Conservation (phyloP, 2,329 filamentous ascomycete species). For the Ophiostoma quercus region DNA sequence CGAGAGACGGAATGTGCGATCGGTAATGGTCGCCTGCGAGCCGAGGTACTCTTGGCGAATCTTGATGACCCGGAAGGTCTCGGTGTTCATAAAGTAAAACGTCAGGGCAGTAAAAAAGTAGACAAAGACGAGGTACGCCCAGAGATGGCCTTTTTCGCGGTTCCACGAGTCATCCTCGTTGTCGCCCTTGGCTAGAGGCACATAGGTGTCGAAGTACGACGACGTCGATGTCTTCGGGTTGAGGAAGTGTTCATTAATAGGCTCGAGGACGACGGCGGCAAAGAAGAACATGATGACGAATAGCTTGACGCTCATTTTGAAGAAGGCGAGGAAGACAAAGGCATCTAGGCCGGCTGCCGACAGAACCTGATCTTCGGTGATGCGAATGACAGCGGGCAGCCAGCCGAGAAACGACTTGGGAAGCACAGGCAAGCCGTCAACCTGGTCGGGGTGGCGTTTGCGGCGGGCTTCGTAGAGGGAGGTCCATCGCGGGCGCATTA, state of each 20-base stretch:
- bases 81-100: slow-evolving; percentile 73
- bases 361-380: slow-evolving; percentile 84
- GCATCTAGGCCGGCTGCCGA: slow-evolving; percentile 89
- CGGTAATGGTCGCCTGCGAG: slow-evolving; percentile 89
- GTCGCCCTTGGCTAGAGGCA: slow-evolving; percentile 25
- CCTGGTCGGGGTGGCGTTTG: slow-evolving; percentile 53
- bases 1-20: slow-evolving; percentile 85
- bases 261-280: slow-evolving; percentile 71
- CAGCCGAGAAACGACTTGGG: slow-evolving; percentile 85
- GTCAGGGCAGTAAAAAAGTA: slow-evolving; percentile 84
- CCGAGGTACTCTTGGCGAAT: slow-evolving; percentile 87
- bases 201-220: neutral
- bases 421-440: slow-evolving; percentile 64
- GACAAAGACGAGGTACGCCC: slow-evolving; percentile 91
- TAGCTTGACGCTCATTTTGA: slow-evolving; percentile 88
- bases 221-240: slow-evolving; percentile 21
- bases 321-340: slow-evolving; percentile 92
- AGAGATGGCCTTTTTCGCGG: slow-evolving; percentile 57
- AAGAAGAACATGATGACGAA: slow-evolving; percentile 76
- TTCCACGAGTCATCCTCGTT: slow-evolving; percentile 35
- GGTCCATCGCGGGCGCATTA: slow-evolving; percentile 87
- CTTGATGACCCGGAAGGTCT: slow-evolving; percentile 80
- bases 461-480: slow-evolving; percentile 81
- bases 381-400: slow-evolving; percentile 78
- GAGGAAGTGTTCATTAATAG: slow-evolving; percentile 70